These are phyloP conservation scores for Vigna mungo DNA, from an alignment of 306 rosid genomes.

Conservation along the genomic window DNA sequence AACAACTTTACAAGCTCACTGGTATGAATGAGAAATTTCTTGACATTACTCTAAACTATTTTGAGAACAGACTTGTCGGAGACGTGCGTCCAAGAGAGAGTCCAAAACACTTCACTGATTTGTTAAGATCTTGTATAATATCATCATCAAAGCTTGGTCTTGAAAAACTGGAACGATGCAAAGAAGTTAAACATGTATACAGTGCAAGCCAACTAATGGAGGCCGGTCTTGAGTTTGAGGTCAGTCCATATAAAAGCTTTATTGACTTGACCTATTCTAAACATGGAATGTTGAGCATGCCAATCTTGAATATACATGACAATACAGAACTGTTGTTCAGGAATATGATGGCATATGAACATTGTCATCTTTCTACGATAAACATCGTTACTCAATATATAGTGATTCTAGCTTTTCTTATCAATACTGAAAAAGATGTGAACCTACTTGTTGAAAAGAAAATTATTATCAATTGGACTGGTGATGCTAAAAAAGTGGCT, in stretches of 20 bases:
- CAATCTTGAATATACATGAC: not conserved
- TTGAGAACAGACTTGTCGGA: not conserved
- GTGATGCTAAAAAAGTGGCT: not conserved
- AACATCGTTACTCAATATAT: not conserved
- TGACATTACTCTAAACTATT: not conserved
- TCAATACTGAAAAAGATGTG: not conserved
- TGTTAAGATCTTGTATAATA: slow-evolving; percentile 4
- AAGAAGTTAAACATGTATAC: too few species aligned
- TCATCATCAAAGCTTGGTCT: not conserved
- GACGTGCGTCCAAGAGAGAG: not conserved
- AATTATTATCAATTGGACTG: not conserved
- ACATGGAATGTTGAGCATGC: slow-evolving; percentile 39
- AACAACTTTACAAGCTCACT: not conserved
- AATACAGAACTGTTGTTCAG: slow-evolving; percentile 3
- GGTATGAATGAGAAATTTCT: not conserved
- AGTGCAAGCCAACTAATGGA: too few species aligned
- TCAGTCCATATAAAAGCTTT: too few species aligned
- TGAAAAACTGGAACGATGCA: too few species aligned
- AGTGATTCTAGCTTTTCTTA: slow-evolving; percentile 24
- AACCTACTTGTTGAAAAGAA: not conserved
- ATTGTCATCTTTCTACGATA: too few species aligned
- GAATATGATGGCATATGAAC: slow-evolving; percentile 47
- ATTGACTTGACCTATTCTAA: not conserved
- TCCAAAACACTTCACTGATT: slow-evolving; percentile 6
- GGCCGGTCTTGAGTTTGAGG: too few species aligned